Evolutionary conservation across 805 yeast genomes (phyloP).

Genomic region (Dipodascopsis uninucleata): DNA sequence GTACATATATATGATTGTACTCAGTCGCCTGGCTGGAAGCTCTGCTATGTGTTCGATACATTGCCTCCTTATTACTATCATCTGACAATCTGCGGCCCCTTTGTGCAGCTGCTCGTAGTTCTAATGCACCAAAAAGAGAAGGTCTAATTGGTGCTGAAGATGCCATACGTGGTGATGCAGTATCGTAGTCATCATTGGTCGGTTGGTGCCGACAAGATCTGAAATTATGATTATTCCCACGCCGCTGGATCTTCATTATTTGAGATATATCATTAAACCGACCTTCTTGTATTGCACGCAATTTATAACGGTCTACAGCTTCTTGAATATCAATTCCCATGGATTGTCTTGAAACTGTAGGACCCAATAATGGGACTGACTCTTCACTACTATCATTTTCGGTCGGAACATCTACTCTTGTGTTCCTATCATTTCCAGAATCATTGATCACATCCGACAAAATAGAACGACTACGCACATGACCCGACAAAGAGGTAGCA

Average conservation of each 20-base stretch:
- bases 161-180: too few species aligned
- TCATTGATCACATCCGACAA: conserved; percentile 18
- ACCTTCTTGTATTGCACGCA: conserved; percentile 5
- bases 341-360: conserved; percentile 1
- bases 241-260: conserved; percentile 5
- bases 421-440: conserved; percentile 7
- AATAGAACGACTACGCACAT: conserved; percentile 7
- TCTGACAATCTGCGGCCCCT: conserved; percentile 15
- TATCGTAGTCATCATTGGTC: too few species aligned
- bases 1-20: too few species aligned
- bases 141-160: conserved; percentile 34
- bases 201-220: conserved; percentile 10
- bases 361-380: conserved; percentile 11
- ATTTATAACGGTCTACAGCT: conserved; percentile 9
- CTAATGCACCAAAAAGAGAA: conserved; percentile 42
- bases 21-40: too few species aligned
- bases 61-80: conserved; percentile 15
- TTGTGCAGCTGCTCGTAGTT: conserved; percentile 34
- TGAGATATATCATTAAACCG: conserved; percentile 1
- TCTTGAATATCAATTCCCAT: conserved; percentile 12
- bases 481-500: not conserved
- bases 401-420: too few species aligned
- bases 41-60: too few species aligned
- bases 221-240: not conserved
- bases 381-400: too few species aligned